Evolutionary conservation across 306 rosid genomes (phyloP), one percentile per base, ranked within the genome.

Genomic region (Fragaria vesca): DNA sequence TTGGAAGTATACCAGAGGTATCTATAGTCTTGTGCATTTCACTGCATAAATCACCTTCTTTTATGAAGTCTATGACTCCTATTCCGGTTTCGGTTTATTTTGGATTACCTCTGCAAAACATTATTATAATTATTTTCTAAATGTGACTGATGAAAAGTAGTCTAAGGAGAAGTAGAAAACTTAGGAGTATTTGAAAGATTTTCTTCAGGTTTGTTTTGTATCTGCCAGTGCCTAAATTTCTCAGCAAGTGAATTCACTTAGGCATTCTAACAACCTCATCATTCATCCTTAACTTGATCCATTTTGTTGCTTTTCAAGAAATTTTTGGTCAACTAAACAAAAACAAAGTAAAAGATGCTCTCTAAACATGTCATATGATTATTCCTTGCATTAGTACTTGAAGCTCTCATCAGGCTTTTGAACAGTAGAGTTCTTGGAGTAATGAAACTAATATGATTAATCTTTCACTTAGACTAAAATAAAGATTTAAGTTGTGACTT

Each of bases 401-500:
- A 42, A 24, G 69, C 12, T 72, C 61, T 63, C 48, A 54, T 74
- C 28, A 38, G 45, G 48, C 45, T 74, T 54, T 46, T 73, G 63
- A 57, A 43, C 11, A 16, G 61, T 67, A 20, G 28, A 43, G 26
- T 60, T 52, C 5, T 40, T 50, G 42, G 46, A 38, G 72, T 67
- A 62, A 21, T 24, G 48, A 52, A n/a, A 61, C 6, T 68, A 4
- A 2, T 47, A 21, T 63, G 30, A 0, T 57, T 12, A 17, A 34
- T 48, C 17, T 15, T 11, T 65, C 28, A 57, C 42, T 13, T 26
- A 9, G 40, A 74, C 6, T 15, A 58, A 16, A 74, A 58, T 17
- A 17, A 43, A 28, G 78, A 57, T 26, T 43, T 43, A 75, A 61
- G 12, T 18, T 61, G 71, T 18, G n/a, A 30, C 46, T 45, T 8